Evolutionary conservation across 1,284 basidiomycete species (phyloP), one percentile per base, ranked within the genome.

Genomic region (Violaceomyces palustris): DNA sequence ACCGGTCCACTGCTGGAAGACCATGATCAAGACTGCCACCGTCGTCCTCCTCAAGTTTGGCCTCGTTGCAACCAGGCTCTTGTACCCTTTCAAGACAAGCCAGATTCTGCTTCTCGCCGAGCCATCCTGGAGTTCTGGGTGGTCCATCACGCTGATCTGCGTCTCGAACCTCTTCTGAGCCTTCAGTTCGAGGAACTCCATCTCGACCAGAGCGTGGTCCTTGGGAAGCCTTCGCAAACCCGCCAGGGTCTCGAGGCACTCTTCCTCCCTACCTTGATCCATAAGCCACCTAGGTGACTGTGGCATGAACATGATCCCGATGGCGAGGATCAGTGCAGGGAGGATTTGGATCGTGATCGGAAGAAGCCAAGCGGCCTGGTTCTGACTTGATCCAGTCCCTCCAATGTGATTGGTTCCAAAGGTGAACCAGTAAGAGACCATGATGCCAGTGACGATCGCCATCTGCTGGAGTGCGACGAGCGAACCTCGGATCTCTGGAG

Each of bases 141-240:
- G 36, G 38, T 61, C 64, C 42, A 62, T 52, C 11, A 33, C 47
- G n/a, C 46, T 62, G 23, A 65, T 17, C 22, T 59, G 54, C 35
- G 47, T 54, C 35, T 50, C 42, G 39, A 57, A 55, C 14, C 50
- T 47, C 46, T 57, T 58, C 67, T 88, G 84, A 0, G 85, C 85
- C 55, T 83, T 83, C 74, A 89, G 84, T 67, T 87, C 85, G 80
- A 87, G 77, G 75, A 83, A 88, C 64, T 89, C 87, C 55, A 86
- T 83, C 55, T 85, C 82, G 6, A 88, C 82, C 9, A 84, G 73
- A 15, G 85, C 82, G 18, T 80, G 76, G 40, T 84, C 79, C 7
- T 79, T 74, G 2, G 82, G 77, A 12, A 81, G 74, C 7, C 75
- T 67, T 28, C 86, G 82, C 7, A 84, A 81, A 26, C 72, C 74